Evolutionary conservation across 129 eudicot species (phyloP), one percentile per base, ranked within the genome.

Genomic region (Artemisia tridentata): DNA sequence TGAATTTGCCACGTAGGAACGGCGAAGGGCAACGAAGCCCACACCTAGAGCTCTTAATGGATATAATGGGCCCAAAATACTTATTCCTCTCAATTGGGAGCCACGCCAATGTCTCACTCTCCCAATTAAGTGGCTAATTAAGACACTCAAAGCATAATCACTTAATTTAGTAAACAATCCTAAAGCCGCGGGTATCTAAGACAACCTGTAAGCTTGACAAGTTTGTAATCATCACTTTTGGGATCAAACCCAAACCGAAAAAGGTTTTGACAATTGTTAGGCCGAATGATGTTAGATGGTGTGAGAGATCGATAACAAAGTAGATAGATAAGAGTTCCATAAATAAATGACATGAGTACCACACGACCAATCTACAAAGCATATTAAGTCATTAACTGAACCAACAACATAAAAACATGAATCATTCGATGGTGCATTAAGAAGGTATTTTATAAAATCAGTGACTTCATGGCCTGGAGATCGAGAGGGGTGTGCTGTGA

Each of bases 201-300:
- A 4, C 16, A 15, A n/a, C 14, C 11, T 3, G 25, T 11, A 65
- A 65, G n/a, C 52, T 43, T 65, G 18, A 65, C 13, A 18, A 65
- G 38, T 65, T 65, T 65, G 34, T 65, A 65, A 17, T 41, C 69
- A 17, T 65, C 69, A 19, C 3, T 45, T 65, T 65, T 65, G 54
- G 69, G 69, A 65, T 65, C 69, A 65, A 17, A 65, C 7, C 69
- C 69, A 7, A 65, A 65, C 69, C 54, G 10, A 25, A 43, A 43
- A 10, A 41, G 7, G 31, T 2, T 17, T 16, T 17, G 4, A 64
- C 16, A 11, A 41, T 16, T 18, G 5, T 29, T 29, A 38, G 50
- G 19, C 10, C 3, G 7, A 9, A 49, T 9, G 16, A 5, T 20
- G 7, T 10, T 16, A 41, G 5, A 64, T 41, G 52, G 68, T 2